A percentile compares a stretch with the other conserved stretches of the same genome.
These are phyloP conservation scores for Aspergillus ustus DNA, from an alignment of 2,329 filamentous ascomycete species.

Conservation along the genomic window DNA sequence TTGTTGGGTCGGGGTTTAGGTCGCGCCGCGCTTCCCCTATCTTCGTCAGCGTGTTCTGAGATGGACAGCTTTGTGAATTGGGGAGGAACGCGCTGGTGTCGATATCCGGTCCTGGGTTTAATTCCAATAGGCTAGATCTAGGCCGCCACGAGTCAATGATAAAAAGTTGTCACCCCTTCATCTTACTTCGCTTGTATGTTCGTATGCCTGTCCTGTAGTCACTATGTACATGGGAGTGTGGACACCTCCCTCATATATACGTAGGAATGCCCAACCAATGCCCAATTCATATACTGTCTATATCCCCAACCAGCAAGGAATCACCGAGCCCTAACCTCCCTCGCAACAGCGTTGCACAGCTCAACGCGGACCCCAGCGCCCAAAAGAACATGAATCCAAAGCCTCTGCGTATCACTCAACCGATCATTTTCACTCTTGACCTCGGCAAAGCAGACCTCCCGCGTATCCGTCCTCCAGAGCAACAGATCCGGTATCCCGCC, in stretches of 20 bases:
- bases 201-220: neutral
- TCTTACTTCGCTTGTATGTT: neutral
- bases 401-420: slow-evolving; percentile 89
- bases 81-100: neutral
- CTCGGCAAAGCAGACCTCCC: slow-evolving; percentile 75
- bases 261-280: no score
- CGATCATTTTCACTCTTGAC: slow-evolving; percentile 89
- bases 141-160: slow-evolving; percentile 10
- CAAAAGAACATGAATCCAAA: slow-evolving; percentile 95
- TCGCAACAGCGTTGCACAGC: slow-evolving; percentile 69
- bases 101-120: slow-evolving; percentile 8
- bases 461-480: slow-evolving; percentile 70
- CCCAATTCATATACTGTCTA: neutral
- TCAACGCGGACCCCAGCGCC: slow-evolving; percentile 85
- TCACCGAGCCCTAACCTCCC: slow-evolving; percentile 49
- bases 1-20: neutral
- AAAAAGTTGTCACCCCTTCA: slow-evolving; percentile 6
- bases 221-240: slow-evolving; percentile 1
- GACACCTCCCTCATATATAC: neutral
- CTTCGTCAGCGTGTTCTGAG: neutral
- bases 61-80: neutral
- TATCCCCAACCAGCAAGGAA: neutral
- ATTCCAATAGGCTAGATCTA: neutral
- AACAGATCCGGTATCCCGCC: slow-evolving; percentile 92
- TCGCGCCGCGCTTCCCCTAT: neutral